These are phyloP conservation scores for Obba rivulosa DNA, from an alignment of 768 basidiomycete species.

Conservation along the genomic window DNA sequence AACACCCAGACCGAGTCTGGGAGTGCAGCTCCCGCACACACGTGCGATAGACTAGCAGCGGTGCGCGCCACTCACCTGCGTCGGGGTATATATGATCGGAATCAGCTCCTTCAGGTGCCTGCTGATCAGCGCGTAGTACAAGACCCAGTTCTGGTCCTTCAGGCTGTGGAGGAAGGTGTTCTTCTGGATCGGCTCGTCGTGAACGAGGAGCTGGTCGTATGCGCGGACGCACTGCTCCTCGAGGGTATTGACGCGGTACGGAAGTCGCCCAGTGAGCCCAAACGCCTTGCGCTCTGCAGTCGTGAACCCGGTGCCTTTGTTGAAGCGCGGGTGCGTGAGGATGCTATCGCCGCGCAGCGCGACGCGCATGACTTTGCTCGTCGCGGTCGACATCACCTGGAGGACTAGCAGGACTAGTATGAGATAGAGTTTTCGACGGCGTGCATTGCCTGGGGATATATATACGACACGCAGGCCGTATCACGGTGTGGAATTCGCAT, in stretches of 20 bases:
- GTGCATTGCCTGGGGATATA: conserved; percentile 4
- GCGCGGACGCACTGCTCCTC: conserved; percentile 76
- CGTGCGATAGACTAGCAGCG: no score
- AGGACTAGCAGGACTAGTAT: conserved; percentile 1
- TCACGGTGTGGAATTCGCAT: no score
- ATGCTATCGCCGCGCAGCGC: conserved; percentile 58
- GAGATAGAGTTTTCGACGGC: not conserved
- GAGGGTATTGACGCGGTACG: conserved; percentile 41
- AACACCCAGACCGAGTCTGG: no score
- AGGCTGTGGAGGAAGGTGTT: conserved; percentile 74
- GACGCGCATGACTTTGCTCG: conserved; percentile 30
- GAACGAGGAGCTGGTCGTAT: conserved; percentile 50
- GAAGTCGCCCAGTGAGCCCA: conserved; percentile 41
- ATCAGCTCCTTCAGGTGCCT: conserved; percentile 44
- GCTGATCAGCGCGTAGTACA: conserved; percentile 63
- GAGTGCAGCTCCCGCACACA: no score
- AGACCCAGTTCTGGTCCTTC: conserved; percentile 76
- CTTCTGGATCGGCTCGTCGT: conserved; percentile 44
- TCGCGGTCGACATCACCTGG: conserved; percentile 14
- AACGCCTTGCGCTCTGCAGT: conserved; percentile 62
- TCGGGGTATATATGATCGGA: conserved; percentile 79
- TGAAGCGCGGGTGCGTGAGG: conserved; percentile 61
- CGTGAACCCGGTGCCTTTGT: conserved; percentile 81
- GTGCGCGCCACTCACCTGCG: conserved; percentile 48
- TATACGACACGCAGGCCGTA: not conserved